Percentiles rank a stretch among this genome's conserved stretches.
Evolutionary conservation across 345 rosid species (phyloP).

Genomic region (Corchorus olitorius): DNA sequence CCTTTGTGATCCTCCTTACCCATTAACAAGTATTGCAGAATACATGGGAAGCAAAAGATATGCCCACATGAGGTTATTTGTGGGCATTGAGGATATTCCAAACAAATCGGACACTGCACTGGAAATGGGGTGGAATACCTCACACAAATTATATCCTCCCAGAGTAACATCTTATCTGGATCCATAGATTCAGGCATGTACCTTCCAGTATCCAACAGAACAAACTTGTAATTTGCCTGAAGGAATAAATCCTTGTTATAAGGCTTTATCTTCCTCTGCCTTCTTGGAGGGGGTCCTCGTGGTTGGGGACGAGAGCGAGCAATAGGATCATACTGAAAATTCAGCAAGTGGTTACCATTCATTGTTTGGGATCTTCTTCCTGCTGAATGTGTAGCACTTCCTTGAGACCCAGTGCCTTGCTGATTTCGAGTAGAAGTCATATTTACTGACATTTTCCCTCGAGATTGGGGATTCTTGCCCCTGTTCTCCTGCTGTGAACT

Average conservation of each 20-base stretch:
- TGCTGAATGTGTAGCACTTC: conserved; percentile 43
- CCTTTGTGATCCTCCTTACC: conserved; percentile 70
- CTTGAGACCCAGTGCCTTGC: conserved; percentile 43
- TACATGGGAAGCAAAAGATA: conserved; percentile 92
- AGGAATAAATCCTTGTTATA: conserved; percentile 91
- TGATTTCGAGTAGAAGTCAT: conserved; percentile 42
- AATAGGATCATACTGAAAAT: conserved; percentile 91
- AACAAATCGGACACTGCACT: conserved; percentile 94
- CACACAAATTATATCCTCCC: conserved; percentile 92
- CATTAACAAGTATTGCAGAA: conserved; percentile 72
- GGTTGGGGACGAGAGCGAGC: conserved; percentile 54
- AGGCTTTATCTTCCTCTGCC: conserved; percentile 67
- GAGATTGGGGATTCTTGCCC: conserved; percentile 35
- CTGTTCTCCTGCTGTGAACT: conserved; percentile 39
- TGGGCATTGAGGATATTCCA: conserved; percentile 89
- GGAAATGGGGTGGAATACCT: conserved; percentile 77
- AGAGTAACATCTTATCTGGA: conserved; percentile 84
- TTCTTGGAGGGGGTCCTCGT: conserved; percentile 57
- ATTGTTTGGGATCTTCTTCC: conserved; percentile 74
- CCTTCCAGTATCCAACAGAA: conserved; percentile 75
- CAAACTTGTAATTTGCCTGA: conserved; percentile 95
- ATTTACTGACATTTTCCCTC: conserved; percentile 49
- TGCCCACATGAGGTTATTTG: conserved; percentile 98
- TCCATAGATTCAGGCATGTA: conserved; percentile 69
- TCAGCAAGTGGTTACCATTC: conserved; percentile 86